These are phyloP conservation scores for Drechslerella dactyloides DNA, from an alignment of 2,329 filamentous ascomycete genomes.

Conservation along the genomic window DNA sequence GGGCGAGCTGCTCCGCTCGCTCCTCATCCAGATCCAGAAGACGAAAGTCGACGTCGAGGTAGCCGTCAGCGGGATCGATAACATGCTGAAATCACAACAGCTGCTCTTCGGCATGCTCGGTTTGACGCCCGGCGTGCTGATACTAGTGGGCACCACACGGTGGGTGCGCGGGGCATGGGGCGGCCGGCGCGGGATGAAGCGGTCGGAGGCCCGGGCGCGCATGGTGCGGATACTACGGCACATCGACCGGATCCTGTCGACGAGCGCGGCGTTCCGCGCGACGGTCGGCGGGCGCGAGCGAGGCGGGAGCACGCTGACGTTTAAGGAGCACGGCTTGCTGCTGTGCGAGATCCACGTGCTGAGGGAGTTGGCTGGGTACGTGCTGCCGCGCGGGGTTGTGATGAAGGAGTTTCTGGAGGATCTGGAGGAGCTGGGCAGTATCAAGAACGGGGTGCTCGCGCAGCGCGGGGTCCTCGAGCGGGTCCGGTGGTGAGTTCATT, in stretches of 20 bases:
- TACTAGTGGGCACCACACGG: constrained; percentile 74
- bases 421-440: constrained; percentile 81
- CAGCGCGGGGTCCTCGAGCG: constrained; percentile 81
- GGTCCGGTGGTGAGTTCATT: constrained; percentile 80
- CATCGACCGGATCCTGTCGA: constrained; percentile 75
- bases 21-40: constrained; percentile 97
- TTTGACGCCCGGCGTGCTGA: constrained; percentile 88
- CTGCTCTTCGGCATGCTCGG: constrained; percentile 97
- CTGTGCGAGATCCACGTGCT: constrained; percentile 89
- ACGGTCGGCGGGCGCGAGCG: constrained; percentile 55
- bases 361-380: constrained; percentile 69
- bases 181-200: constrained; percentile 71
- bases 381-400: constrained; percentile 73
- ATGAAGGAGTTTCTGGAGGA: constrained; percentile 88
- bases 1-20: constrained; percentile 84
- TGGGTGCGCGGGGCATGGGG: constrained; percentile 70
- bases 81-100: constrained; percentile 92
- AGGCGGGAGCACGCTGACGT: constrained; percentile 69
- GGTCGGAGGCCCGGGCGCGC: constrained; percentile 70
- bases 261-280: constrained; percentile 59
- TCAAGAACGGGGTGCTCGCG: constrained; percentile 74
- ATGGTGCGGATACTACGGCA: constrained; percentile 81
- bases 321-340: constrained; percentile 89
- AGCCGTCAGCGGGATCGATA: constrained; percentile 93
- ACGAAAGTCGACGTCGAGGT: constrained; percentile 98